Evolutionary conservation across 2,329 filamentous ascomycete species (phyloP).

Genomic region (Monosporascus sp.): DNA sequence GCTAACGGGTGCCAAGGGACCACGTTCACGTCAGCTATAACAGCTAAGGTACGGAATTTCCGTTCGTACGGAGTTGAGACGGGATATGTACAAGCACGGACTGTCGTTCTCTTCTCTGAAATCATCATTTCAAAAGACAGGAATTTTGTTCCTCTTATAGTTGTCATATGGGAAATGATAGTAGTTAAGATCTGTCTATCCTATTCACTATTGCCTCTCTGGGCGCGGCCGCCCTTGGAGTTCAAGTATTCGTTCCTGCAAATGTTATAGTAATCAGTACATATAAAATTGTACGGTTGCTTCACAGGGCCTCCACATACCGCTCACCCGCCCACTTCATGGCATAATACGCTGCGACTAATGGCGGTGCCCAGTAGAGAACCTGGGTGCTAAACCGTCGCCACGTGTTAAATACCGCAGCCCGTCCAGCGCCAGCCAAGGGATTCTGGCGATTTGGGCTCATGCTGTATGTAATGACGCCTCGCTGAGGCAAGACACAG

Average conservation of each 20-base stretch:
- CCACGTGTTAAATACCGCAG: constrained; percentile 91
- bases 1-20: too few relatives aligned
- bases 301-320: constrained; percentile 46
- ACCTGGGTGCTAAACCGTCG: constrained; percentile 79
- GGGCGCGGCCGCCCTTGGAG: not conserved
- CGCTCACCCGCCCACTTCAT: constrained; percentile 88
- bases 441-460: constrained; percentile 84
- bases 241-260: constrained; percentile 11
- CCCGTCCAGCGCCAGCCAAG: constrained; percentile 68
- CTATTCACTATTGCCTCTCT: not conserved
- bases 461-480: constrained; percentile 64
- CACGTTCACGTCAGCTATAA: too few relatives aligned
- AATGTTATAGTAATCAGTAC: not conserved
- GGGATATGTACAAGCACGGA: too few relatives aligned
- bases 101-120: too few relatives aligned
- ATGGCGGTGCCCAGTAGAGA: constrained; percentile 77
- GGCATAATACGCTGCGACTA: constrained; percentile 70
- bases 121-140: too few relatives aligned
- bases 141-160: too few relatives aligned
- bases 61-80: too few relatives aligned
- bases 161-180: too few relatives aligned
- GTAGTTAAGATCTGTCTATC: too few relatives aligned
- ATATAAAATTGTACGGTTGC: not conserved
- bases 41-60: too few relatives aligned
- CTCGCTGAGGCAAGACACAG: constrained; percentile 49